These are phyloP conservation scores for Bryum argenteum DNA, from an alignment of 225 moss, liverwort and hornwort genomes.

Conservation along the genomic window DNA sequence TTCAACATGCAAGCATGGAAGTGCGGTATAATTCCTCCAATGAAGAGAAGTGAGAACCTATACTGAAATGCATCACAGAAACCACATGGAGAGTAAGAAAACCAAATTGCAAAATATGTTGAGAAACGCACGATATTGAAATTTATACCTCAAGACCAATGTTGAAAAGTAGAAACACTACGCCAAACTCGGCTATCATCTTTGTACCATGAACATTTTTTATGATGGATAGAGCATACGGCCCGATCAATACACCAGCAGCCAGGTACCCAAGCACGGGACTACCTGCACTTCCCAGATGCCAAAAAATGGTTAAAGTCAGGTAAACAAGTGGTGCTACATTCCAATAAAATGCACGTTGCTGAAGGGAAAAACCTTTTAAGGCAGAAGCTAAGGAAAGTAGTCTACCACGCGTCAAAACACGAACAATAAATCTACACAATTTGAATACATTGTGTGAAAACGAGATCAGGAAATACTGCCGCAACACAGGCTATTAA, in stretches of 20 bases:
- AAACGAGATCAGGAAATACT: constrained; percentile 1
- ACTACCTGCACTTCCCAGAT: constrained; percentile 65
- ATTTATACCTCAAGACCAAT: constrained; percentile 83
- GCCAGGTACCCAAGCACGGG: constrained; percentile 90
- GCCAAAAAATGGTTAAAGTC: constrained; percentile 21
- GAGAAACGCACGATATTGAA: constrained; percentile 5
- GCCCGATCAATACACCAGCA: constrained; percentile 87
- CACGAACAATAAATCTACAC: constrained; percentile 7
- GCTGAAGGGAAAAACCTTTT: constrained; percentile 5
- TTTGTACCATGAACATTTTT: constrained; percentile 86
- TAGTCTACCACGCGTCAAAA: constrained; percentile 14
- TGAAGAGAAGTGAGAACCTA: constrained; percentile 4
- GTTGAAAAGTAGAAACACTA: constrained; percentile 92
- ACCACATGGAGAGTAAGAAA: background rate
- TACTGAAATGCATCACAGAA: constrained; percentile 12
- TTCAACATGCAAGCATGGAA: constrained; percentile 11
- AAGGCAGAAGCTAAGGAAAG: constrained; percentile 5
- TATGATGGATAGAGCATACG: constrained; percentile 81
- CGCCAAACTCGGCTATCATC: constrained; percentile 89
- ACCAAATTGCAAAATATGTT: constrained; percentile 17
- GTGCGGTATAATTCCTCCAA: background rate
- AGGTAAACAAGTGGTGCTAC: constrained; percentile 12
- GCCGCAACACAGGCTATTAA: background rate
- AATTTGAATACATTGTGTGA: background rate
- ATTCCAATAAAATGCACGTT: constrained; percentile 17